These are phyloP conservation scores for Dipodascus albidus DNA, from an alignment of 805 yeast species.

Conservation along the genomic window DNA sequence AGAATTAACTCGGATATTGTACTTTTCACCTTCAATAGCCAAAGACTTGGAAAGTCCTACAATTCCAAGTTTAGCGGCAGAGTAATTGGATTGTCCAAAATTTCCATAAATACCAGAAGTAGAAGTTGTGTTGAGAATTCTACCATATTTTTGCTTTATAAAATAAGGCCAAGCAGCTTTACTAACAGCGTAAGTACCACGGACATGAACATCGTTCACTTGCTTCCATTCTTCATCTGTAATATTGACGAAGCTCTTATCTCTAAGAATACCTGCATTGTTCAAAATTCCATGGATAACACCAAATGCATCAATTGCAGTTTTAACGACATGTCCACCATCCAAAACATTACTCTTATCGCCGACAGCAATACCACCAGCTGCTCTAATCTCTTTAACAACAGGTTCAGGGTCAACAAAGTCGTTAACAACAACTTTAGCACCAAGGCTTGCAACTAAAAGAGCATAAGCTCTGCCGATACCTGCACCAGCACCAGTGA, in stretches of 20 bases:
- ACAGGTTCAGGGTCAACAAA: conserved; percentile 60
- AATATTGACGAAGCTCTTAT: conserved; percentile 79
- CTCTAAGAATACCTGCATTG: conserved; percentile 92
- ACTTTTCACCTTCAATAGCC: conserved; percentile 82
- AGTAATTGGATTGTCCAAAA: conserved; percentile 94
- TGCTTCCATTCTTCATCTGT: conserved; percentile 71
- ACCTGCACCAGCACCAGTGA: conserved; percentile 95
- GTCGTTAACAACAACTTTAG: conserved; percentile 90
- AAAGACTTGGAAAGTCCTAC: conserved; percentile 75
- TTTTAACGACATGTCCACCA: conserved; percentile 62
- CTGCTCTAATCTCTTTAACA: conserved; percentile 59
- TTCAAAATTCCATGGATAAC: conserved; percentile 76
- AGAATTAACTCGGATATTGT: conserved; percentile 62
- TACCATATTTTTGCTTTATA: conserved; percentile 64
- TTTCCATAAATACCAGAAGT: conserved; percentile 96
- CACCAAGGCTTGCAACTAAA: conserved; percentile 81
- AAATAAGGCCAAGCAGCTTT: conserved; percentile 92
- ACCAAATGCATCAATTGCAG: conserved; percentile 69
- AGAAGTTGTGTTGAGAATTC: conserved; percentile 79
- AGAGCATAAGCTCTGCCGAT: conserved; percentile 85
- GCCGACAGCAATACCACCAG: conserved; percentile 74
- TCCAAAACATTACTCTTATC: conserved; percentile 78
- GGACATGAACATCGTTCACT: conserved; percentile 70
- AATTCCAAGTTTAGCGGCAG: conserved; percentile 86
- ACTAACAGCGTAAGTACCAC: conserved; percentile 70